Evolutionary conservation across 2,329 filamentous ascomycete genomes (phyloP).

Genomic region (Didymella pinodella): DNA sequence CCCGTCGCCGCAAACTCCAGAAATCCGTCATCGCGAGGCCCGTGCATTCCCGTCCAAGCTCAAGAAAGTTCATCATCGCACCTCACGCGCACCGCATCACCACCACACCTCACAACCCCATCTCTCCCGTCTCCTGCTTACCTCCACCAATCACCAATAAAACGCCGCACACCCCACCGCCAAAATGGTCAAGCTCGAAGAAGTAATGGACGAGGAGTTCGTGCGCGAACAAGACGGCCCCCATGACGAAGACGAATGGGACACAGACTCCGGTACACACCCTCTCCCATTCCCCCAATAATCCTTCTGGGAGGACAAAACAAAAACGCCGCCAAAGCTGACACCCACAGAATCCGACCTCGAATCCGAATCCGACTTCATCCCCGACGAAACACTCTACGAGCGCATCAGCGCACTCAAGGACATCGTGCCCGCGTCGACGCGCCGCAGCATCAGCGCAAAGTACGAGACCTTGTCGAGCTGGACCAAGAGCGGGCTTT

Average conservation of each 20-base stretch:
- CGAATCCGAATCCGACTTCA: slow-evolving; percentile 18
- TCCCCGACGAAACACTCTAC: slow-evolving; percentile 57
- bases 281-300: no score
- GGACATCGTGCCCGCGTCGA: slow-evolving; percentile 82
- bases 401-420: slow-evolving; percentile 76
- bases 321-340: not conserved
- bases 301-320: no score
- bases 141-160: not conserved
- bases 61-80: slow-evolving; percentile 24
- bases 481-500: slow-evolving; percentile 67
- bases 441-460: slow-evolving; percentile 62
- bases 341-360: slow-evolving; percentile 19
- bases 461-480: slow-evolving; percentile 58
- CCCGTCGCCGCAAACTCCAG: slow-evolving; percentile 3
- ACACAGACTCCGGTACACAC: slow-evolving; percentile 83
- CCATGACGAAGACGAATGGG: slow-evolving; percentile 83
- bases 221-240: slow-evolving; percentile 72
- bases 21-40: not conserved
- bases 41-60: slow-evolving; percentile 3
- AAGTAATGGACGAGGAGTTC: slow-evolving; percentile 97
- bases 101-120: slow-evolving; percentile 4
- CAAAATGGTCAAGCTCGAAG: slow-evolving; percentile 94
- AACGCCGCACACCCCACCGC: slow-evolving; percentile 19
- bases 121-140: not conserved
- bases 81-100: slow-evolving; percentile 11